phyloP scores from a whole-genome alignment of 2,329 filamentous ascomycete species.

The Colletotrichum spinosum region DNA sequence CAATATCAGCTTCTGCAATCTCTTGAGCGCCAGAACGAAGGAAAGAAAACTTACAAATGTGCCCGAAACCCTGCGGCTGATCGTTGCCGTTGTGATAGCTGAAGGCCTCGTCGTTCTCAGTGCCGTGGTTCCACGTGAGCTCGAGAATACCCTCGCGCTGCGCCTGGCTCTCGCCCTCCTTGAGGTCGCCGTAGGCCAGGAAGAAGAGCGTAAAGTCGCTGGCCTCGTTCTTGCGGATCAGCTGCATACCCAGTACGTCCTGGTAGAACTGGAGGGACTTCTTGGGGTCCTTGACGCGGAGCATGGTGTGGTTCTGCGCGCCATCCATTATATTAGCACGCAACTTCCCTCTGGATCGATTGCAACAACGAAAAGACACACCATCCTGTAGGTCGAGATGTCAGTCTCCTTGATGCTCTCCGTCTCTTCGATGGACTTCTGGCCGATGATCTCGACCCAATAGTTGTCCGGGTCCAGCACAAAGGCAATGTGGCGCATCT shows the following conservation, averaged over 20 bases:
- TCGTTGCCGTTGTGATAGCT: conserved; percentile 93
- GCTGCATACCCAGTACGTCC: conserved; percentile 88
- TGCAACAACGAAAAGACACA: conserved; percentile 42
- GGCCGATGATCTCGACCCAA: conserved; percentile 86
- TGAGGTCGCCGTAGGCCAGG: conserved; percentile 75
- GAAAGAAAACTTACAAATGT: conserved; percentile 75
- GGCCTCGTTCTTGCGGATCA: conserved; percentile 79
- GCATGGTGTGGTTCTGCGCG: conserved; percentile 86
- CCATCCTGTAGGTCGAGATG: conserved; percentile 78
- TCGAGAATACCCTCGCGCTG: conserved; percentile 87
- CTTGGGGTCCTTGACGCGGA: conserved; percentile 87
- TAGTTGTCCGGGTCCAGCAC: conserved; percentile 89
- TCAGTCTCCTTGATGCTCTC: conserved; percentile 81
- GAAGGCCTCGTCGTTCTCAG: conserved; percentile 86
- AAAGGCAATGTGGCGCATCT: conserved; percentile 91
- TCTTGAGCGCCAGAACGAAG: not conserved
- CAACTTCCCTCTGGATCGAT: too few relatives aligned
- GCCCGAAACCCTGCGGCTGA: conserved; percentile 92
- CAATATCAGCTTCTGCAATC: too few relatives aligned
- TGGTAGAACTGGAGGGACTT: conserved; percentile 84
- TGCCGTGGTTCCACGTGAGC: conserved; percentile 86
- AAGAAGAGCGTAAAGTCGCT: conserved; percentile 93
- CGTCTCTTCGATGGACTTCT: conserved; percentile 77
- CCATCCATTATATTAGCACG: conserved; percentile 1
- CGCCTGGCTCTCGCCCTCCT: conserved; percentile 67